Percentiles rank a stretch among this genome's conserved stretches.
Evolutionary conservation across 116 monocot genomes (phyloP).

Genomic region (Iris pallida): DNA sequence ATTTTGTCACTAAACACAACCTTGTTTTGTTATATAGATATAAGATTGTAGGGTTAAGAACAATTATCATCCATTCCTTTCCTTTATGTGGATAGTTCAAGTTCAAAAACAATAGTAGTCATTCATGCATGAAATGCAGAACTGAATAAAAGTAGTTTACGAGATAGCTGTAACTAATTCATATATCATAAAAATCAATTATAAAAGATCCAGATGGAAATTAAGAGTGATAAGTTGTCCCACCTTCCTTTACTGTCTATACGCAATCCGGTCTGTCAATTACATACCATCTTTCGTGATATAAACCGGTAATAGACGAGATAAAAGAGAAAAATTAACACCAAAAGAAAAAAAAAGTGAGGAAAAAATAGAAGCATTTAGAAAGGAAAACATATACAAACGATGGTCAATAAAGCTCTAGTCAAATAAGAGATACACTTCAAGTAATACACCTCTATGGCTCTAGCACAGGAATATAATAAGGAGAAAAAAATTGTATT

Average conservation of each 20-base stretch:
- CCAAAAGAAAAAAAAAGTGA: neutral
- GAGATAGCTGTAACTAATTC: neutral
- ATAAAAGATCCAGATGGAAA: neutral
- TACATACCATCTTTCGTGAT: conserved; percentile 62
- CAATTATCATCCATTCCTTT: too few species aligned
- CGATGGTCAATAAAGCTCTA: too few species aligned
- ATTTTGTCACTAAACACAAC: too few species aligned
- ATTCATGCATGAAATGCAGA: neutral
- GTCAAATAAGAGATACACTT: too few species aligned
- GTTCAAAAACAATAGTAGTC: neutral
- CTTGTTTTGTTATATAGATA: too few species aligned
- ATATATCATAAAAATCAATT: neutral
- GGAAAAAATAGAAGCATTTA: neutral
- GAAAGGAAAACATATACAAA: too few species aligned
- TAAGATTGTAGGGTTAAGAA: too few species aligned
- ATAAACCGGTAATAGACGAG: conserved; percentile 58
- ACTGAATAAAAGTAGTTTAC: neutral
- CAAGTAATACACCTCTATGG: too few species aligned
- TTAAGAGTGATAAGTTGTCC: neutral
- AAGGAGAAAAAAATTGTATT: too few species aligned
- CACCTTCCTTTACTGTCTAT: conserved; percentile 64
- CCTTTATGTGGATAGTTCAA: neutral
- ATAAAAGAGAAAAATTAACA: conserved; percentile 4
- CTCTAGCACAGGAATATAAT: too few species aligned
- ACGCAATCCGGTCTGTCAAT: conserved; percentile 57